Base-by-base conservation (phyloP, 371 early-diverging fungal genomes). In the Apophysomyces ossiformis region DNA sequence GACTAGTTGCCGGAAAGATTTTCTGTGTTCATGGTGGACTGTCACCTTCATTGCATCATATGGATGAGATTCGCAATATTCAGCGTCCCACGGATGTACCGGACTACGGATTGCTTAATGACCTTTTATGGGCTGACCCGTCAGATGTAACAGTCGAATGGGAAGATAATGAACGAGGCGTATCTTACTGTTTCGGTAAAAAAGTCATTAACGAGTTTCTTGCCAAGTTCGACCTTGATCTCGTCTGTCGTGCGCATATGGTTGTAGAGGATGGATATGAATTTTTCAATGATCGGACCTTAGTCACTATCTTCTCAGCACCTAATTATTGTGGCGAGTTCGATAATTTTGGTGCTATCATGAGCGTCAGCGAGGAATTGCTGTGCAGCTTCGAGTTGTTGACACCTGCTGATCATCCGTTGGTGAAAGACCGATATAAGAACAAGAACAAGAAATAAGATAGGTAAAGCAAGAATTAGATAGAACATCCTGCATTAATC, bases 141-240 rank as follows among this genome's bases (percentile, higher is more conserved):
- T 89, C 89, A 58, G 90, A 90, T 63, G 84, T 79, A 2, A 87
- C 87, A 16, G 65, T 78, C 35, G 92, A 92, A 21, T 97, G 98
- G 98, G 94, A 93, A 70, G 97, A 97, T 64, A 99, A 98, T 77
- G 99, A 98, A 64, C 89, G 99, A 44, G 99, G 99, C 9, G 99
- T 99, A 5, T 90, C 90, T 18, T 94, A 92, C 68, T 94, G 95
- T 47, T 99, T 98, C 84, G 98, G 99, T 5, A 83, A 86, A 41
- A 85, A 88, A 57, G 90, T 95, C 60, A 92, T 99, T 6, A 83
- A 88, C 64, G 88, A 90, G 58, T 99, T 99, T 76, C 77, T 99
- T 60, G 80, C 86, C 47, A 88, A 85, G 69, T 90, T 92, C 73
- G 95, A 95, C 72, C 82, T 97, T 69, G 97, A 97, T 80, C 82